Percentiles rank a stretch among this genome's conserved stretches.
Evolutionary conservation across 2,329 filamentous ascomycete species (phyloP).

Genomic region (Sporothrix protearum): DNA sequence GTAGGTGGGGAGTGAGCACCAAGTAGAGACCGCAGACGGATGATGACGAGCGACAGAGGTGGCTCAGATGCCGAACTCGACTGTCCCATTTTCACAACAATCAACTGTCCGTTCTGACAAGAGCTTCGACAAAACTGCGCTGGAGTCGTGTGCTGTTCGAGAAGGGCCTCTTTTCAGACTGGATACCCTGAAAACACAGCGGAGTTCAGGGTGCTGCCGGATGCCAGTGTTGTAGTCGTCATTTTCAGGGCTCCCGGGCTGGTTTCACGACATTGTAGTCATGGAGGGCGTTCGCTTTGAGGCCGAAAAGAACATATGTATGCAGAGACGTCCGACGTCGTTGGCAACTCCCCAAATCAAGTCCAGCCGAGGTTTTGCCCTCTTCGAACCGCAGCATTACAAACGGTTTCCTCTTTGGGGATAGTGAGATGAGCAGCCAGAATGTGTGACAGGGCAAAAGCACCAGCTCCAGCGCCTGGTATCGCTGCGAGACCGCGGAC

Average conservation of each 20-base stretch:
- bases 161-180: neutral
- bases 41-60: too few relatives aligned
- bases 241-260: neutral
- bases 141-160: too few relatives aligned
- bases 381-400: neutral
- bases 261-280: neutral
- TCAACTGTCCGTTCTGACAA: neutral
- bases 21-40: too few relatives aligned
- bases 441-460: neutral
- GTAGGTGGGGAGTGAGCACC: neutral
- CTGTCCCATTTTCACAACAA: neutral
- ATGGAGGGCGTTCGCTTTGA: neutral
- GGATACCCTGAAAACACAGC: neutral
- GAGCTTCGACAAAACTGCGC: neutral
- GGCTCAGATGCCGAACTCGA: too few relatives aligned
- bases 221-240: neutral
- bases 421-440: neutral
- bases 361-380: neutral
- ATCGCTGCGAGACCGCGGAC: neutral
- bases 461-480: neutral
- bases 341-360: neutral
- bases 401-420: constrained; percentile 2
- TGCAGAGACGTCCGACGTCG: neutral
- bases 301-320: neutral
- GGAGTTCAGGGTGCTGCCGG: neutral